Evolutionary conservation across 2,329 filamentous ascomycete species (phyloP), one percentile per base, ranked within the genome.

Genomic region (Diplodia mutila): DNA sequence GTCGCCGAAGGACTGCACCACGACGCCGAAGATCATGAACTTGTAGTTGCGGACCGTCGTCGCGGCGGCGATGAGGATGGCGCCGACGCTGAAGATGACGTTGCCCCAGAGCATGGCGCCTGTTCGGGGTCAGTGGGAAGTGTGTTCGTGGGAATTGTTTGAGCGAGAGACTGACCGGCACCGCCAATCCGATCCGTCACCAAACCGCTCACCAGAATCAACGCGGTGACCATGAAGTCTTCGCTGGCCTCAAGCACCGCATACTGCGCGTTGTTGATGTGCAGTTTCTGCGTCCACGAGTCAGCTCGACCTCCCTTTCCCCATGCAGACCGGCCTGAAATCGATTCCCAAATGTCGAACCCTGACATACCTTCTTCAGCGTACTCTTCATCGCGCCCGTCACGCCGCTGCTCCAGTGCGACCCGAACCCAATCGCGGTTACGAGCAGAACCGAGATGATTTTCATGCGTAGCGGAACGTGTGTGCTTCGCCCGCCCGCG

Each of bases 351-450:
- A 8, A 32, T 8, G 29, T 7, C 29, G 4, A 8, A 8, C 29
- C 29, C 18, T 6, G 21, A n/a, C 53, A 11, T 32, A 67, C 71
- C 80, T 87, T 88, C 70, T 89, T 89, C 29, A 89, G 74, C 0
- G 86, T 88, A 21, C 79, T 85, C 73, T 89, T 89, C 82, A 89
- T 85, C 1, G 87, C 86, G 11, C 85, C 84, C 0, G 85, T 88
- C 1, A 89, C 84, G 1, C 86, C 85, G n/a, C 80, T 81, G 69
- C 85, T 87, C 86, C 86, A 89, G 25, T 84, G 83, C 0, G 85
- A 85, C 0, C 86, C 86, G 71, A 89, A 89, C 1, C 86, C 85
- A 70, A 89, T 87, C 66, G 81, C 75, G 16, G 82, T 83, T 1
- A 86, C 84, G 9, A 86, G 72, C 0, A 86, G 57, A 3, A 88